Base-by-base conservation (phyloP, 352 stramenopile species). In the Globisporangium echinulatum region DNA sequence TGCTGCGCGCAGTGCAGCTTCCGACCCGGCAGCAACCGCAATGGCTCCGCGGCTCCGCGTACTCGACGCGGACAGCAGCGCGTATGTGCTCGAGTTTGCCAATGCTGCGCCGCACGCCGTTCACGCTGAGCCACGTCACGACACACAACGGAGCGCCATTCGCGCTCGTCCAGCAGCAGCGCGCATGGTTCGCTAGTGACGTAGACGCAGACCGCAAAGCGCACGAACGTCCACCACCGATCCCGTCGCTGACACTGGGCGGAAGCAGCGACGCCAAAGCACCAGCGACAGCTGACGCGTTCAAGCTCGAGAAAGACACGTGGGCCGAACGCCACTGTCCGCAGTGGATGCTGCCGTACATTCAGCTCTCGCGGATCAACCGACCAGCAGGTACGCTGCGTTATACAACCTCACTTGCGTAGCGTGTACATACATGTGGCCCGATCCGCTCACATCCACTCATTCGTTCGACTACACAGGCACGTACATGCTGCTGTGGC, bases 401-500 rank as follows among this genome's bases (percentile, higher is more conserved):
- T 25, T 56, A 7, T 14, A 48, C 11, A 43, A 50, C 7, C 15
- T 49, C 33, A 1, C 17, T 39, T 33, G 40, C 43, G n/a, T 17
- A 15, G 4, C 6, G 13, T 14, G n/a, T 2, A 17, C 13, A 8
- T 11, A 7, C 43, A 48, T 33, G 25, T 33, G 25, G 25, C 25
- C 25, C 25, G 25, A 33, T 33, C 25, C 43, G 7, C 43, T 15
- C 11, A 47, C 42, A 47, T 5, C n/a, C 33, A 11, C 7, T 52
- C 13, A 11, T 10, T 68, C 14, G n/a, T 36, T 48, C n/a, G 51
- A 39, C 38, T 33, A 42, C 15, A 7, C 19, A 68, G 83, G 79
- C 33, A 99, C 97, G 10, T 97, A 97, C 65, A 94, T 99, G 65
- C 76, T 99, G 53, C 73, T 99, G 38, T 98, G 96, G 84, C 97